Percentiles rank a stretch among this genome's conserved stretches.
phyloP scores from a whole-genome alignment of 2,329 filamentous ascomycete species.

The Lachnellula occidentalis region DNA sequence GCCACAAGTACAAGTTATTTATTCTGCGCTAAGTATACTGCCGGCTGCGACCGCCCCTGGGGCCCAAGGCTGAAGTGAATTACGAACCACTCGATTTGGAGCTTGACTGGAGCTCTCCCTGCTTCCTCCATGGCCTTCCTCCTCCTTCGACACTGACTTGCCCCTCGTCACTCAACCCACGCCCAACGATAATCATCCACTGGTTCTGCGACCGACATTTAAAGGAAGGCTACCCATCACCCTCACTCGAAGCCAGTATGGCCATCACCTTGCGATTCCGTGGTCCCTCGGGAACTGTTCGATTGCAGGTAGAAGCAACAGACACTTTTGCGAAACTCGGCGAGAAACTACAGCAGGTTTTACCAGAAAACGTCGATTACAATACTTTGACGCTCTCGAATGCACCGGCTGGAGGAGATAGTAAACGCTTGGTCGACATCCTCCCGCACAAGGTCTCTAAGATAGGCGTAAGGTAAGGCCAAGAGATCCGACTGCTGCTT shows the following conservation, averaged over 20 bases:
- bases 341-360: constrained; percentile 47
- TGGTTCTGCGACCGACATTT: not conserved
- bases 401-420: constrained; percentile 51
- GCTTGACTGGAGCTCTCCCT: not conserved
- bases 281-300: constrained; percentile 88
- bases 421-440: constrained; percentile 54
- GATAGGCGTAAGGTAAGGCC: constrained; percentile 53
- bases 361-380: constrained; percentile 58
- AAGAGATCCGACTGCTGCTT: not conserved
- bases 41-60: not conserved
- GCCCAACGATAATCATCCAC: not conserved
- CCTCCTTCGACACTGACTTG: not conserved
- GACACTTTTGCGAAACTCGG: constrained; percentile 66
- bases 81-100: not conserved
- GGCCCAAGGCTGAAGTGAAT: not conserved
- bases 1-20: no score
- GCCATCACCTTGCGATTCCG: constrained; percentile 36
- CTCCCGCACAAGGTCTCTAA: constrained; percentile 49
- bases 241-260: not conserved
- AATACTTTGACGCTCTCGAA: constrained; percentile 58
- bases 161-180: not conserved
- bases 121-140: not conserved
- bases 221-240: not conserved
- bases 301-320: constrained; percentile 69
- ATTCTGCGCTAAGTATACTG: not conserved